A percentile compares a stretch with the other conserved stretches of the same genome.
Conservation (phyloP, 2,329 filamentous ascomycete genomes). For the Septoria linicola region DNA sequence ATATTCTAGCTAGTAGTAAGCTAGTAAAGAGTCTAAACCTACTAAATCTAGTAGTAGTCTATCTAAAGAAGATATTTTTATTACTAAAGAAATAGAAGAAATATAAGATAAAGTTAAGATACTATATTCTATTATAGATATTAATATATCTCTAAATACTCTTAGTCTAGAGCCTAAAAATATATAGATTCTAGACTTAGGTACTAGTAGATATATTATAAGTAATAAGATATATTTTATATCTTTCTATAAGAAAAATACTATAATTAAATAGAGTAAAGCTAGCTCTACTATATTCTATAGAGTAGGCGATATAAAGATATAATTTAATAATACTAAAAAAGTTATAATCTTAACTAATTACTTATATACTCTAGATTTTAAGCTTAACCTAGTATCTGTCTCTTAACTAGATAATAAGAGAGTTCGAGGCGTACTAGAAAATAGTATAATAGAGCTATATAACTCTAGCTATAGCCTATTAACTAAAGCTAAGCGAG, state of each 20-base stretch:
- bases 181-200: not conserved
- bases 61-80: not conserved
- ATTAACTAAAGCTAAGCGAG: constrained; percentile 3
- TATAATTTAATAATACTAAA: constrained; percentile 6
- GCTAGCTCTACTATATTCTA: not conserved
- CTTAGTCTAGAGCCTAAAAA: not conserved
- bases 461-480: not conserved
- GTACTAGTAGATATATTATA: constrained; percentile 1
- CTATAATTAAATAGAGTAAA: constrained; percentile 2
- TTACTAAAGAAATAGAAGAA: not conserved
- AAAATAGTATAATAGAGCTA: constrained; percentile 5
- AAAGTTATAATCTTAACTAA: constrained; percentile 8
- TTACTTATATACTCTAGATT: constrained; percentile 3
- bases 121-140: not conserved
- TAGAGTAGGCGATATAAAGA: not conserved
- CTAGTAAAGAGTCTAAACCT: not conserved
- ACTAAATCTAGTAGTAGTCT: not conserved
- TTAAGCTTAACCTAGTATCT: constrained; percentile 8
- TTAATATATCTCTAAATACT: not conserved
- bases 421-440: not conserved
- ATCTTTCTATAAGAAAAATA: not conserved
- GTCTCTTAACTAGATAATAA: constrained; percentile 7
- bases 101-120: not conserved
- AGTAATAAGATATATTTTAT: not conserved
- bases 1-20: not conserved